Base-by-base conservation (phyloP, 2,329 filamentous ascomycete species). In the Aureobasidium sp. region DNA sequence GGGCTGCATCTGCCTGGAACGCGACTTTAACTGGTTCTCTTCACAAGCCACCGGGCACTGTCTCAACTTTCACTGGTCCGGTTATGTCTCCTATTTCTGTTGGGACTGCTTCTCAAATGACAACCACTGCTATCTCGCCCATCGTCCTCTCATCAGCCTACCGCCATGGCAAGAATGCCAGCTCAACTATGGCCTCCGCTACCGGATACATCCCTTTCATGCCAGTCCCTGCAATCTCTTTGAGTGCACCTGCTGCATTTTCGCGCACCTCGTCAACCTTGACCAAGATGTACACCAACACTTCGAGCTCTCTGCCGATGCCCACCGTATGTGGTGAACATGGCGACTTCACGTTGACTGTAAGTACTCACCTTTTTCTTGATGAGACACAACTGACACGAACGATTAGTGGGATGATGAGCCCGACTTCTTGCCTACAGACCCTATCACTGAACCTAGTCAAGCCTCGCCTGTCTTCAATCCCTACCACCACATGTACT, bases 401-500 rank as follows among this genome's bases (percentile, higher is more conserved):
- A 33, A 5, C 49, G 64, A 60, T 63, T 66, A 70, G 39, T 73
- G 71, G 60, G 69, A 75, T 37, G 68, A 76, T 39, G 65, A 77
- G 19, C 73, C 73, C 2, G 72, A 69, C 44, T 74, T 71, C 60
- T 64, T 52, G 17, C 67, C 70, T n/a, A 66, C 65, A 42, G 63
- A 67, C 15, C 70, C 70, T 48, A 70, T 70, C 8, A 70, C 67
- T 14, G 69, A 72, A 60, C 69, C 72, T 60, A 71, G 69, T 5
- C 67, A 70, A 35, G 67, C 70, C 19, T 74, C 76, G 11, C 75
- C 76, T 47, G 72, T 82, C 62, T 75, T 72, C 65, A 77, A 75
- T 60, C 79, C 79, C 1, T 81, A 81, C 65, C 75, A 79, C 60
- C 79, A 82, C 66, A 73, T 82, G 52, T 76, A 76, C 67, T 82